phyloP scores from a whole-genome alignment of 2,329 filamentous ascomycete genomes.

The Plectosphaerella sp. region DNA sequence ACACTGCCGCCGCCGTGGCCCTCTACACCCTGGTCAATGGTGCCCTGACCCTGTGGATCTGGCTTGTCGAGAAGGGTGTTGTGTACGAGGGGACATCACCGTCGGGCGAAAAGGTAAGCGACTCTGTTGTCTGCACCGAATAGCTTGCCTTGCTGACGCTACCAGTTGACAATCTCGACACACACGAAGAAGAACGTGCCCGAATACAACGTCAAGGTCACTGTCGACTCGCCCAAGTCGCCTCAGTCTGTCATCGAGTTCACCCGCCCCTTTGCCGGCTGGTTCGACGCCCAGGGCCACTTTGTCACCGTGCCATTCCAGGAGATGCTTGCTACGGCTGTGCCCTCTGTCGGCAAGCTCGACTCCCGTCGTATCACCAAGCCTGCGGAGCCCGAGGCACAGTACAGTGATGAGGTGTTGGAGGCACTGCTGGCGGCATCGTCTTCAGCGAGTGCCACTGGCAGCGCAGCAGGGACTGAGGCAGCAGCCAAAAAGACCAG shows the following conservation, averaged over 20 bases:
- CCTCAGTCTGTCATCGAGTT: conserved; percentile 46
- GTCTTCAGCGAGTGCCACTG: conserved; percentile 19
- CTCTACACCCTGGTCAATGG: conserved; percentile 77
- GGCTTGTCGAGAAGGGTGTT: conserved; percentile 72
- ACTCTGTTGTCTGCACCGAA: not conserved
- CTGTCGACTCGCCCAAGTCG: conserved; percentile 35
- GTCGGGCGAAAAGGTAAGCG: conserved; percentile 60
- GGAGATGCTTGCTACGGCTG: conserved; percentile 65
- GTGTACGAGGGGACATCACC: conserved; percentile 72
- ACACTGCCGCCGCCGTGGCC: conserved; percentile 73
- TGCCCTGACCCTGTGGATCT: conserved; percentile 78
- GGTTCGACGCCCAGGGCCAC: conserved; percentile 70
- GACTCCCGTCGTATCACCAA: conserved; percentile 55
- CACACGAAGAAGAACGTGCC: conserved; percentile 75
- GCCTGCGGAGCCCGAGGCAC: conserved; percentile 23
- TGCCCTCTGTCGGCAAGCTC: conserved; percentile 60
- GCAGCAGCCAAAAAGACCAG: conserved; percentile 33
- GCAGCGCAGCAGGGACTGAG: conserved; percentile 25
- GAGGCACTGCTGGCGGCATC: conserved; percentile 38
- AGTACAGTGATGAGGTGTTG: conserved; percentile 41
- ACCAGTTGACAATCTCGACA: conserved; percentile 68
- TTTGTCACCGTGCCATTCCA: conserved; percentile 76
- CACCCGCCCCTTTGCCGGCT: conserved; percentile 62
- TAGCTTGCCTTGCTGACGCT: not conserved
- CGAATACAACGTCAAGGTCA: conserved; percentile 71